phyloP scores from a whole-genome alignment of 129 eudicot species.

The Logfia minima region DNA sequence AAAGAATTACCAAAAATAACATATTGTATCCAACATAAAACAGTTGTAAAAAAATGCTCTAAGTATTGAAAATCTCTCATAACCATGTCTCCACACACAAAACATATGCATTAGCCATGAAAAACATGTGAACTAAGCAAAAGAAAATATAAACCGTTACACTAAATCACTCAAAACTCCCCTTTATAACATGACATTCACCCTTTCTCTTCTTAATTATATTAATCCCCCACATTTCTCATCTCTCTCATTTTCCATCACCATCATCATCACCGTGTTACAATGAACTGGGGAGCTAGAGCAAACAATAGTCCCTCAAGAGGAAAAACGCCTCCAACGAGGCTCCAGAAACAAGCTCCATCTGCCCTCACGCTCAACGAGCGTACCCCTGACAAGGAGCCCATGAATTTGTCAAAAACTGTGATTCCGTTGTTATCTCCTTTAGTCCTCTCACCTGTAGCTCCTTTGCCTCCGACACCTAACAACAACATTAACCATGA shows the following conservation, averaged over 20 bases:
- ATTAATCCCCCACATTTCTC: constrained; percentile 10
- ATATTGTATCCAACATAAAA: neutral
- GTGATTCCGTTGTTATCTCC: constrained; percentile 41
- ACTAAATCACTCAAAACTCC: neutral
- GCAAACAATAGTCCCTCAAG: neutral
- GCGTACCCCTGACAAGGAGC: neutral
- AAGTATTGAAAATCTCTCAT: neutral
- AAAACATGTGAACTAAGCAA: constrained; percentile 19
- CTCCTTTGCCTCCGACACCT: constrained; percentile 8
- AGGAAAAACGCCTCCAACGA: constrained; percentile 20
- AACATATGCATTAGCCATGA: constrained; percentile 24
- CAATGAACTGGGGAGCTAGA: constrained; percentile 18
- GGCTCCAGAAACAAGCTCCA: constrained; percentile 37
- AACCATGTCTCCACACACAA: constrained; percentile 22
- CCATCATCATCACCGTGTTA: neutral
- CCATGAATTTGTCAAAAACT: constrained; percentile 1
- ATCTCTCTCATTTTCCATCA: constrained; percentile 1
- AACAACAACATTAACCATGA: neutral
- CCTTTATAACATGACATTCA: constrained; percentile 23
- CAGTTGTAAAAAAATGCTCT: neutral
- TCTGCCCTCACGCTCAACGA: constrained; percentile 15
- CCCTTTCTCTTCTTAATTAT: constrained; percentile 13
- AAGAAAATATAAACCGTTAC: constrained; percentile 7
- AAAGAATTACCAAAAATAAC: neutral
- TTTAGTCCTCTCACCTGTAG: constrained; percentile 20